phyloP scores from a whole-genome alignment of 176 grass and related monocot genomes.

The Eragrostis nindensis region DNA sequence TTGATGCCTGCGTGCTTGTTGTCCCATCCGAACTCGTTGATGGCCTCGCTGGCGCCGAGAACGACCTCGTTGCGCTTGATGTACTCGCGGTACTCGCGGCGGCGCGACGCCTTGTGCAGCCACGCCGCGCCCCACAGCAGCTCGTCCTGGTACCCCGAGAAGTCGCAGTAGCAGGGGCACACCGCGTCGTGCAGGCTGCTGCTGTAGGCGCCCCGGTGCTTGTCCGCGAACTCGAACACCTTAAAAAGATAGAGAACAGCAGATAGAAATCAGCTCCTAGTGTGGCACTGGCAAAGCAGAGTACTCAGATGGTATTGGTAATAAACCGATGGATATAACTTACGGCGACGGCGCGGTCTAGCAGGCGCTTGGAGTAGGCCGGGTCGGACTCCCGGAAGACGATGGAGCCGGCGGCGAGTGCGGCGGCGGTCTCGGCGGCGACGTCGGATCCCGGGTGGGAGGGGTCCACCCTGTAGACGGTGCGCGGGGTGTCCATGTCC shows the following conservation, averaged over 20 bases:
- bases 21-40: constrained; percentile 97
- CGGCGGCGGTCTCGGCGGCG: constrained; percentile 83
- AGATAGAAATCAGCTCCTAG: not conserved
- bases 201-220: constrained; percentile 78
- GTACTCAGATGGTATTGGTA: no score
- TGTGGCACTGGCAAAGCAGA: no score
- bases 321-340: no score
- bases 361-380: constrained; percentile 71
- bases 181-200: constrained; percentile 72
- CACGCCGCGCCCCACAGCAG: constrained; percentile 94
- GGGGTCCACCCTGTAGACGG: constrained; percentile 83
- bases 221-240: constrained; percentile 96
- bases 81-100: constrained; percentile 75
- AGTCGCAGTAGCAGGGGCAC: constrained; percentile 95
- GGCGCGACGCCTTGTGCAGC: constrained; percentile 87
- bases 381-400: constrained; percentile 82
- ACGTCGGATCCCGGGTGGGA: constrained; percentile 85
- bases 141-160: constrained; percentile 91
- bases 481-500: constrained; percentile 96
- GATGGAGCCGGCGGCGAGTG: constrained; percentile 86
- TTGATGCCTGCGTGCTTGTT: constrained; percentile 98
- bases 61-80: constrained; percentile 91
- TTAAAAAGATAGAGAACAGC: not conserved
- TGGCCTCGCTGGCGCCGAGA: constrained; percentile 80
- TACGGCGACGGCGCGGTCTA: constrained; percentile 80